Evolutionary conservation across 1,139 yeast species (phyloP).

Genomic region (Pneumocystis murina): DNA sequence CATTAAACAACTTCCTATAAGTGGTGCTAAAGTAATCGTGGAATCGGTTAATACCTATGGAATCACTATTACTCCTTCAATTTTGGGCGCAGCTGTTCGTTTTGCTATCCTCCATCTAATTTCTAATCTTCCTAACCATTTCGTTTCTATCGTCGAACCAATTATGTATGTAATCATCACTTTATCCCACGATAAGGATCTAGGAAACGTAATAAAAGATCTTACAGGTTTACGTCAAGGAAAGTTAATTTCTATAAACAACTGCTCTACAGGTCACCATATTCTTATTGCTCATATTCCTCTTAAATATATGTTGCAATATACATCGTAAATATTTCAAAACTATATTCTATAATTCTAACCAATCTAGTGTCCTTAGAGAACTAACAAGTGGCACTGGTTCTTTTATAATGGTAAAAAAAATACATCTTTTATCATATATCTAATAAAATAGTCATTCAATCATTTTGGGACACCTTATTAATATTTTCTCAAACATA

Average conservation of each 20-base stretch:
- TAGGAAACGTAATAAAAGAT: not conserved
- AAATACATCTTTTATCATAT: not conserved
- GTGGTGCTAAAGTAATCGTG: constrained; percentile 1
- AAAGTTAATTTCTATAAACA: not conserved
- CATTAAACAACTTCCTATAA: constrained; percentile 3
- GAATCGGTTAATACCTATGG: not conserved
- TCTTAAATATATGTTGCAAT: not conserved
- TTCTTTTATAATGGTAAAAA: not conserved
- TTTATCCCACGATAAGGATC: constrained; percentile 61
- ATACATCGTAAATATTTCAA: not conserved
- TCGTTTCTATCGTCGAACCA: constrained; percentile 56
- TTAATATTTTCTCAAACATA: too few relatives aligned
- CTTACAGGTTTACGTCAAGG: not conserved
- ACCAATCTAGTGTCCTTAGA: not conserved
- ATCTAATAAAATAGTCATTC: not conserved
- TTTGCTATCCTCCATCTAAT: not conserved
- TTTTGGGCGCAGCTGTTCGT: not conserved
- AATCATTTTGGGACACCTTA: not conserved
- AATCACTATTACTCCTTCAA: not conserved
- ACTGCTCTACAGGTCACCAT: not conserved
- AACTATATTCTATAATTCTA: not conserved
- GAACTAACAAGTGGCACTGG: not conserved
- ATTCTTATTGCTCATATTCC: not conserved
- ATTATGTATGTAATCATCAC: constrained; percentile 86
- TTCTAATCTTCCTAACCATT: not conserved